A percentile compares a stretch with the other conserved stretches of the same genome.
Conservation (phyloP, 2,329 filamentous ascomycete genomes). For the Trichoderma brevicompactum region DNA sequence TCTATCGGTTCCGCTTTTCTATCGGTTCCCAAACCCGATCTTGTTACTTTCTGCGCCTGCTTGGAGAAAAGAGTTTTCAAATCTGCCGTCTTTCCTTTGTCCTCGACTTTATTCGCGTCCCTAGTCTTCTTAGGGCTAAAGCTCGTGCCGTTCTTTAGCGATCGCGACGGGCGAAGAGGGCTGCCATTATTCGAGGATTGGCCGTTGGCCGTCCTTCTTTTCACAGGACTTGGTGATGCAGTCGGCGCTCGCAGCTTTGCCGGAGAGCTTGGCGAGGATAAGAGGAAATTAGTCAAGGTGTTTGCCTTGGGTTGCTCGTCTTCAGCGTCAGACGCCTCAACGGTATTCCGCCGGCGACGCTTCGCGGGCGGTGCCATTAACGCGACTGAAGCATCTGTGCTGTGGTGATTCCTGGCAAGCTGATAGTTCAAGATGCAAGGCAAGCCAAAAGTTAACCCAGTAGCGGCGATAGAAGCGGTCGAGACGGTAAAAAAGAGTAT, state of each 20-base stretch:
- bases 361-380: conserved; percentile 63
- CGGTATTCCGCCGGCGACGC: conserved; percentile 61
- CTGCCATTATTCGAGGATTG: conserved; percentile 26
- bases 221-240: conserved; percentile 50
- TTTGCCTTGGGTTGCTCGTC: conserved; percentile 51
- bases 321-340: conserved; percentile 56
- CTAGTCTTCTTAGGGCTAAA: conserved; percentile 48
- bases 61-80: conserved; percentile 65
- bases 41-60: conserved; percentile 57
- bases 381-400: conserved; percentile 40
- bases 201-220: conserved; percentile 34
- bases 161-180: conserved; percentile 35
- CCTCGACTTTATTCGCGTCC: conserved; percentile 47
- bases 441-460: not conserved
- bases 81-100: conserved; percentile 60
- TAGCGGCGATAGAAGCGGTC: not conserved
- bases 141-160: conserved; percentile 39
- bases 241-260: conserved; percentile 40
- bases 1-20: conserved; percentile 44
- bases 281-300: conserved; percentile 58
- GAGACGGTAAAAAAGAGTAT: not conserved
- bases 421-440: not conserved
- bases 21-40: conserved; percentile 40
- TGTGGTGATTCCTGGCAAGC: conserved; percentile 34
- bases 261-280: conserved; percentile 56